phyloP scores from a whole-genome alignment of 345 rosid species.

The Jatropha curcas region DNA sequence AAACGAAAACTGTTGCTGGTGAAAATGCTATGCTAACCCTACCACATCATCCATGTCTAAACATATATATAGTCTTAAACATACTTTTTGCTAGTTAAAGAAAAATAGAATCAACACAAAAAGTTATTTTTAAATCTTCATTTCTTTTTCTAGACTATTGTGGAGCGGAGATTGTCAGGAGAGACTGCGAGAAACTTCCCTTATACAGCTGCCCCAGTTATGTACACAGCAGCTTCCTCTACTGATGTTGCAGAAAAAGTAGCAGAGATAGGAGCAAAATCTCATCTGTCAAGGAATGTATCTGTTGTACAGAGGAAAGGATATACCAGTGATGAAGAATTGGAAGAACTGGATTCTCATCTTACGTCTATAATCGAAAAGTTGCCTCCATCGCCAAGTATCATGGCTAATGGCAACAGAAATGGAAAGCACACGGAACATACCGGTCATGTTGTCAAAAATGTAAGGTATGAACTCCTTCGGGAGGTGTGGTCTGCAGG shows the following conservation, averaged over 20 bases:
- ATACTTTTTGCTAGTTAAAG: neutral
- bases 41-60: neutral
- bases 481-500: slow-evolving; percentile 74
- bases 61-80: neutral
- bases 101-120: neutral
- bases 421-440: slow-evolving; percentile 35
- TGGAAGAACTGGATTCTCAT: slow-evolving; percentile 81
- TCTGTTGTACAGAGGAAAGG: slow-evolving; percentile 82
- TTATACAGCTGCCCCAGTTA: slow-evolving; percentile 60
- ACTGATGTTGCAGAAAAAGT: slow-evolving; percentile 61
- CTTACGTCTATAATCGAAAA: slow-evolving; percentile 58
- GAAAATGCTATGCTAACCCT: neutral
- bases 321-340: slow-evolving; percentile 87
- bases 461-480: slow-evolving; percentile 78
- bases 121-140: neutral
- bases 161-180: slow-evolving; percentile 58
- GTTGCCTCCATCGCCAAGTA: slow-evolving; percentile 36
- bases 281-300: slow-evolving; percentile 51
- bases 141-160: slow-evolving; percentile 43
- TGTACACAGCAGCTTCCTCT: slow-evolving; percentile 63
- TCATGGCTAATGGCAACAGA: slow-evolving; percentile 30
- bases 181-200: slow-evolving; percentile 61
- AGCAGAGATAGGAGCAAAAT: slow-evolving; percentile 50
- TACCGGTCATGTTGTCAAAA: slow-evolving; percentile 23
- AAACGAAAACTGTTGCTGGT: too few relatives aligned